Conservation (phyloP, 2,329 filamentous ascomycete species). For the Scytalidium lignicola region DNA sequence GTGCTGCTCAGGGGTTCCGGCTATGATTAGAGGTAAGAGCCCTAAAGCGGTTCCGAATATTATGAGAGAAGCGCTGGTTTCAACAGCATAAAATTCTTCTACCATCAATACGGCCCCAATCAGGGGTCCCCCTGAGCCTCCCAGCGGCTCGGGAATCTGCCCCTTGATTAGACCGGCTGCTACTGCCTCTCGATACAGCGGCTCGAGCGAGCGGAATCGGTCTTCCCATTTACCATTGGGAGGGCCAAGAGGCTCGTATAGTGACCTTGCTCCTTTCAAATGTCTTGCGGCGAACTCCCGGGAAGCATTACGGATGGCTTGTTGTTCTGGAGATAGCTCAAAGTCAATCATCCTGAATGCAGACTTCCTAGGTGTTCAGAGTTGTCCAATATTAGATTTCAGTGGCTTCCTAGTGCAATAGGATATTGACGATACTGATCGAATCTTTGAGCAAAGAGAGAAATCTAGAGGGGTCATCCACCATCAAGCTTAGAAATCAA, state of each 20-base stretch:
- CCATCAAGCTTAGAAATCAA: no score
- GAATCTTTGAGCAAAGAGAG: no score
- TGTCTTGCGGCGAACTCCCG: conserved; percentile 20
- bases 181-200: conserved; percentile 40
- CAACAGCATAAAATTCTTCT: conserved; percentile 48
- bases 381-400: no score
- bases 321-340: conserved; percentile 23
- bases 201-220: conserved; percentile 42
- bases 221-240: conserved; percentile 16
- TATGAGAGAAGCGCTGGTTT: conserved; percentile 43
- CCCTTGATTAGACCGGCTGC: conserved; percentile 41
- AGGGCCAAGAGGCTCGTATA: conserved; percentile 20
- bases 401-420: no score
- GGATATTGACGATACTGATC: no score
- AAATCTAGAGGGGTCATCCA: no score
- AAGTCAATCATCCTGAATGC: conserved; percentile 26
- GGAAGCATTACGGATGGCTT: conserved; percentile 23
- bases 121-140: conserved; percentile 38
- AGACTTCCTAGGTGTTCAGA: no score
- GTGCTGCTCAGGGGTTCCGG: conserved; percentile 34
- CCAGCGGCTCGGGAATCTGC: conserved; percentile 39
- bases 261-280: conserved; percentile 16
- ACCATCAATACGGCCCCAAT: conserved; percentile 45
- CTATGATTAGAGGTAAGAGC: conserved; percentile 44
- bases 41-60: conserved; percentile 48